phyloP scores from a whole-genome alignment of 2,329 filamentous ascomycete species.

The Penicillium paneum region DNA sequence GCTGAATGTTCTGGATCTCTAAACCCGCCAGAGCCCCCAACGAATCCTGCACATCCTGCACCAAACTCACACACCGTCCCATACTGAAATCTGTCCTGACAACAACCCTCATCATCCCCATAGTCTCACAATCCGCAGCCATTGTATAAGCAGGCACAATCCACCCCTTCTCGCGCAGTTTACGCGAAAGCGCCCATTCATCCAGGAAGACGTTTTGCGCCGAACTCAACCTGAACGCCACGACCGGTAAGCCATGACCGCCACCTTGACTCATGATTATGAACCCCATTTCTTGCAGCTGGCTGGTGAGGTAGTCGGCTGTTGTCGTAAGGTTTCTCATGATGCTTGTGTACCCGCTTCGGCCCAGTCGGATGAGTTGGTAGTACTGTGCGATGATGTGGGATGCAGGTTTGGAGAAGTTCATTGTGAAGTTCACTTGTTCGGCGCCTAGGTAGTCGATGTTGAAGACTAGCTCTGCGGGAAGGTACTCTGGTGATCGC shows the following conservation, averaged over 20 bases:
- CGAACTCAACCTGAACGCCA: constrained; percentile 74
- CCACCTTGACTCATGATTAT: constrained; percentile 77
- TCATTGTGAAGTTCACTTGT: constrained; percentile 92
- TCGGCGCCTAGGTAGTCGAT: constrained; percentile 98
- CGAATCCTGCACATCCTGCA: constrained; percentile 74
- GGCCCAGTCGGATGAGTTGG: constrained; percentile 86
- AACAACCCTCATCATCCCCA: constrained; percentile 89
- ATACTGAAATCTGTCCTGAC: constrained; percentile 87
- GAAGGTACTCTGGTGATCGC: constrained; percentile 77
- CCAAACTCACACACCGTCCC: constrained; percentile 71
- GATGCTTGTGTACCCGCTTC: constrained; percentile 32
- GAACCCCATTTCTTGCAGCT: constrained; percentile 72
- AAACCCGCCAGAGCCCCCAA: constrained; percentile 66
- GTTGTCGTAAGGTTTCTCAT: constrained; percentile 79
- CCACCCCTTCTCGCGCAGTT: constrained; percentile 80
- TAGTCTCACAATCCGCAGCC: constrained; percentile 75
- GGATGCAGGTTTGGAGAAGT: constrained; percentile 92
- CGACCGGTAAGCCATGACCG: constrained; percentile 77
- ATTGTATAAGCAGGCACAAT: constrained; percentile 94
- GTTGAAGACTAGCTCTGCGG: constrained; percentile 93
- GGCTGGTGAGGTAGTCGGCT: constrained; percentile 74
- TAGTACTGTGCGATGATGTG: constrained; percentile 98
- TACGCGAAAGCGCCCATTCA: constrained; percentile 75
- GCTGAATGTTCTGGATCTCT: constrained; percentile 47
- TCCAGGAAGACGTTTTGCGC: constrained; percentile 58